Percentiles rank a stretch among this genome's conserved stretches.
phyloP scores from a whole-genome alignment of 768 basidiomycete genomes.

The Lactarius tabidus region DNA sequence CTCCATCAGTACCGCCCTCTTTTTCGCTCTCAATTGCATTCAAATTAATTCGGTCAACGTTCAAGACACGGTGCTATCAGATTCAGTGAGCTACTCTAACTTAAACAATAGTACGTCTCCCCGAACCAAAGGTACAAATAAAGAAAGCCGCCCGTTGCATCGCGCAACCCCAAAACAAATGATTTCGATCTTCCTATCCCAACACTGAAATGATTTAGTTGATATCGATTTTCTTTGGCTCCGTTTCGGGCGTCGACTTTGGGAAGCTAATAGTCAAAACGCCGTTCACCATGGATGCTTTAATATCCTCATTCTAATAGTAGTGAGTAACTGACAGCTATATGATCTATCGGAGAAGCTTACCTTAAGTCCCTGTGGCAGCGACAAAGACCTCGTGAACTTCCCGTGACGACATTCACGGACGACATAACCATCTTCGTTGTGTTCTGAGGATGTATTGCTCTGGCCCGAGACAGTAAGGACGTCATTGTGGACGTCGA shows the following conservation, averaged over 20 bases:
- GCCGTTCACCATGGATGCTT: conserved; percentile 46
- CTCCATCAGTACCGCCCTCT: no score
- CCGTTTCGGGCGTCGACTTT: conserved; percentile 39
- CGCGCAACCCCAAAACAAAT: neutral
- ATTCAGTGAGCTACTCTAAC: neutral
- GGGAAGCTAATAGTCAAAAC: conserved; percentile 48
- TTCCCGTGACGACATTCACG: conserved; percentile 32
- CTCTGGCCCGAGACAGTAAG: conserved; percentile 50
- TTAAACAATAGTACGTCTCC: neutral
- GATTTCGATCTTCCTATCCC: neutral
- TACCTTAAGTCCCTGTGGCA: conserved; percentile 32
- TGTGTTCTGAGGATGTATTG: conserved; percentile 33
- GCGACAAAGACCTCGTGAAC: conserved; percentile 28
- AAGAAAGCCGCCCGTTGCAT: neutral
- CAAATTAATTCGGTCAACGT: neutral
- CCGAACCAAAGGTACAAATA: neutral
- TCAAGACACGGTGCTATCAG: neutral
- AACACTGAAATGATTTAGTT: conserved; percentile 7
- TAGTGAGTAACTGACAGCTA: neutral
- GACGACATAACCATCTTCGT: conserved; percentile 36
- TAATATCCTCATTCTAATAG: conserved; percentile 32
- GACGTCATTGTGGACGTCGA: conserved; percentile 47
- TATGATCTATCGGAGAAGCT: conserved; percentile 11
- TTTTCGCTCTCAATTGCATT: neutral
- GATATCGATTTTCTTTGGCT: conserved; percentile 42